Base-by-base conservation (phyloP, 1,284 basidiomycete genomes). In the Testicularia cyperi region DNA sequence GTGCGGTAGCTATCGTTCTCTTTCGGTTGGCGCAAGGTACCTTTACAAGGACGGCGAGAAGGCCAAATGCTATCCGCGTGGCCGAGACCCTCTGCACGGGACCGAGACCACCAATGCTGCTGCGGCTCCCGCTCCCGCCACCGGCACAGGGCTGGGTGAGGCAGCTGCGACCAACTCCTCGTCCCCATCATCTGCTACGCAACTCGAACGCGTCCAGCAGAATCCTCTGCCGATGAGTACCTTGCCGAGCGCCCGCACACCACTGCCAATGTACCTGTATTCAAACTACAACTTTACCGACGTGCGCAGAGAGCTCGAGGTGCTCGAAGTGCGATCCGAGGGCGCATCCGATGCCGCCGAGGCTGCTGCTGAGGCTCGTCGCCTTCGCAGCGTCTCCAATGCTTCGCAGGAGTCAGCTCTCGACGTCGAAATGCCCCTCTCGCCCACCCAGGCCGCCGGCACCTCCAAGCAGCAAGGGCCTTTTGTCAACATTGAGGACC, bases 201-300 rank as follows among this genome's bases (percentile, higher is more conserved):
- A 24, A n/a, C 24, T 26, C 1, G 14, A 16, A 29, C 42, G 38
- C 36, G 60, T 63, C 25, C 54, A 63, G 49, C 54, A 57, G 24
- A 57, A 61, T 21, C 44, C 51, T 1, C 46, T 69, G 9, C 60
- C 64, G 1, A 62, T 58, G 56, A 69, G 64, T 44, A 36, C 30
- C 15, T 27, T 28, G 7, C 30, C 49, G 10, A 30, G 40, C 27
- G 27, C 43, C 3, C 25, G 38, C 6, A 38, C 47, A 18, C n/a
- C 55, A 0, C 23, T 62, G 38, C 69, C 70, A 6, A 38, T 71
- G 23, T 69, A 56, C 30, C 48, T 73, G 15, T 73, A 73, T 44
- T 68, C 70, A 10, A 73, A 73, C 31, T 71, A 69, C 61, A 71
- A 71, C 38, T 73, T 73, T 32, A 68, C 68, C 33, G 67, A 73